Evolutionary conservation across 2,329 filamentous ascomycete species (phyloP).

Genomic region (Xylaria sp.): DNA sequence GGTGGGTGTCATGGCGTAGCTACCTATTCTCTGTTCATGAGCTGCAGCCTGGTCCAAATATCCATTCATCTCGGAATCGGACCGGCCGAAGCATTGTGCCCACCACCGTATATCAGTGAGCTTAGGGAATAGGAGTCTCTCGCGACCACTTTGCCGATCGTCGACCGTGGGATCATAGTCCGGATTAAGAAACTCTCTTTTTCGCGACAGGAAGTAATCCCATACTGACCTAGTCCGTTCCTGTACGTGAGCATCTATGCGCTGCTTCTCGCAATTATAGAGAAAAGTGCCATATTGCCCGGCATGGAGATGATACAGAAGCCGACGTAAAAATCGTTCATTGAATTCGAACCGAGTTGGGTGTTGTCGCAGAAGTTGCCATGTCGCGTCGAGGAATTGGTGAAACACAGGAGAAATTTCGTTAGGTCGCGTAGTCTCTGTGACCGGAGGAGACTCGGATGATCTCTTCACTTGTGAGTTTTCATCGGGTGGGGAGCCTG

Average conservation of each 20-base stretch:
- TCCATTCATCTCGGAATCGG: conserved; percentile 93
- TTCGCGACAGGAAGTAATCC: conserved; percentile 91
- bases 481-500: conserved; percentile 46
- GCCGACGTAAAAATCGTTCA: conserved; percentile 86
- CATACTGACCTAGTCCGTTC: conserved; percentile 88
- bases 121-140: conserved; percentile 84
- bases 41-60: conserved; percentile 65
- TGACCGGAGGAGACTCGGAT: conserved; percentile 58
- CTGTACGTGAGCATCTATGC: conserved; percentile 73
- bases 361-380: conserved; percentile 86
- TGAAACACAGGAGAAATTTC: conserved; percentile 97
- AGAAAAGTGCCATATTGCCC: conserved; percentile 98
- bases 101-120: conserved; percentile 90
- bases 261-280: conserved; percentile 92
- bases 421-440: conserved; percentile 79
- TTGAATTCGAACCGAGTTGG: conserved; percentile 95
- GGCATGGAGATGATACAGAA: conserved; percentile 93
- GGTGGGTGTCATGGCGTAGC: conserved; percentile 44
- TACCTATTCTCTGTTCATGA: conserved; percentile 54
- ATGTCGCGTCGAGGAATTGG: conserved; percentile 94
- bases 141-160: conserved; percentile 80
- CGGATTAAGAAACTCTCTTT: conserved; percentile 82
- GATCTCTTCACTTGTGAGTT: conserved; percentile 50
- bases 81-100: conserved; percentile 85
- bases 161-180: conserved; percentile 80